A percentile compares a stretch with the other conserved stretches of the same genome.
These are phyloP conservation scores for Alloteropsis angusta DNA, from an alignment of 202 grass and related monocot genomes.

Conservation along the genomic window DNA sequence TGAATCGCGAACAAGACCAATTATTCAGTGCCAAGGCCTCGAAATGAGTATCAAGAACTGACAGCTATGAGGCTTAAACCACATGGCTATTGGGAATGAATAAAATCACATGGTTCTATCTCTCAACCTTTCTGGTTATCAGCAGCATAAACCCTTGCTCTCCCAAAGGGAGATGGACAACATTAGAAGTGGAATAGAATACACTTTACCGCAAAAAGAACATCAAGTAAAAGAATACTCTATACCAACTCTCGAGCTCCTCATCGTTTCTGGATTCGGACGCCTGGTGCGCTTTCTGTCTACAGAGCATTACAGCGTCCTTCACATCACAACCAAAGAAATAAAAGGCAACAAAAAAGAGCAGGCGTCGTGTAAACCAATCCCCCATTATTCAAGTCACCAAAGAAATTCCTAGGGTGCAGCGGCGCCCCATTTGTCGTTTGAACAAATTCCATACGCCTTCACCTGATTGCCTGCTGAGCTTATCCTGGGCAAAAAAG, in stretches of 20 bases:
- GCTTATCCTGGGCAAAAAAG: constrained; percentile 28
- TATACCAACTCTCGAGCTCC: neutral
- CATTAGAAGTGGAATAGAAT: too few relatives aligned
- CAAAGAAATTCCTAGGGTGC: neutral
- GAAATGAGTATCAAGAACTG: neutral
- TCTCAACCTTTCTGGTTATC: too few relatives aligned
- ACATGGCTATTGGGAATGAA: too few relatives aligned
- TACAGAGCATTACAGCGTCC: neutral
- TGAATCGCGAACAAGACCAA: neutral
- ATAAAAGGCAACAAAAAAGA: neutral
- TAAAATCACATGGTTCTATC: too few relatives aligned
- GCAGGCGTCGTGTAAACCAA: neutral
- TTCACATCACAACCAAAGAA: neutral
- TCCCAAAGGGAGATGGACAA: neutral
- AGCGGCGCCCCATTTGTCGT: constrained; percentile 8
- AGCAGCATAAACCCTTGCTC: neutral
- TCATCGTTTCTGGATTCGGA: neutral
- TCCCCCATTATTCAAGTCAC: neutral
- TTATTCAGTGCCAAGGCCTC: neutral
- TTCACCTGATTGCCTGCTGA: constrained; percentile 12
- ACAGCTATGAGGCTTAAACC: neutral
- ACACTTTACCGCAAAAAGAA: too few relatives aligned
- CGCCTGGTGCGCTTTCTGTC: constrained; percentile 5
- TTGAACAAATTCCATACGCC: constrained; percentile 9
- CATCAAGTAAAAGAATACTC: neutral